Evolutionary conservation across 2,329 filamentous ascomycete species (phyloP), one percentile per base, ranked within the genome.

Genomic region (Aspergillus floridensis): DNA sequence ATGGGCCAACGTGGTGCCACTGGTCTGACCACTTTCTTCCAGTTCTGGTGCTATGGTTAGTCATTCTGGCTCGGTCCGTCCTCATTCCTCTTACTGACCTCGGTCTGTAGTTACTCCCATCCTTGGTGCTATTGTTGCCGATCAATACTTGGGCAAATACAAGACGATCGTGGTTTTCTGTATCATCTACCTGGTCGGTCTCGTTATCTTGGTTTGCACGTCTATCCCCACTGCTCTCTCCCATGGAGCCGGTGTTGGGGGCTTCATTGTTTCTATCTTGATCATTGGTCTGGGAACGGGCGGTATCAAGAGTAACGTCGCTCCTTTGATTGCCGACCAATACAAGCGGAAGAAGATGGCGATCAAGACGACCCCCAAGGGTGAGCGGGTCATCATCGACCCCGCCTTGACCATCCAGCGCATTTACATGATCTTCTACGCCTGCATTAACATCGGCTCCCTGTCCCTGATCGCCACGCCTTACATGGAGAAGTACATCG

Each of bases 341-440:
- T 87, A 89, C 66, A 81, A 80, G 57, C 76, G 79, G 66, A 85
- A 81, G 72, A 84, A 73, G 71, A 85, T 81, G 78, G 79, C 76
- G 53, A 68, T 79, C 21, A 71, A 72, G 59, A 77, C 75, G 16
- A 70, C 69, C 47, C 73, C 76, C 62, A 77, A 76, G 49, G 82
- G 81, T 21, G 77, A 84, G 70, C 77, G 80, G 19, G 85, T 90
- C 56, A 81, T 91, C 63, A 82, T 89, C 26, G 87, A 90, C 65
- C 87, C 87, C 0, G 80, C 83, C 44, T 78, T 89, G 57, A 90
- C 88, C 1, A 83, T 87, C 62, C 84, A 88, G 68, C 81, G 86
- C 51, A 86, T 90, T 62, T 90, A 89, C 79, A 89, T 86, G 86
- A 83, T 90, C 69, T 91, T 90, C 77, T 91, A 91, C 75, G 81